phyloP scores from a whole-genome alignment of 2,329 filamentous ascomycete species.

The Ceratocystis cubensis region DNA sequence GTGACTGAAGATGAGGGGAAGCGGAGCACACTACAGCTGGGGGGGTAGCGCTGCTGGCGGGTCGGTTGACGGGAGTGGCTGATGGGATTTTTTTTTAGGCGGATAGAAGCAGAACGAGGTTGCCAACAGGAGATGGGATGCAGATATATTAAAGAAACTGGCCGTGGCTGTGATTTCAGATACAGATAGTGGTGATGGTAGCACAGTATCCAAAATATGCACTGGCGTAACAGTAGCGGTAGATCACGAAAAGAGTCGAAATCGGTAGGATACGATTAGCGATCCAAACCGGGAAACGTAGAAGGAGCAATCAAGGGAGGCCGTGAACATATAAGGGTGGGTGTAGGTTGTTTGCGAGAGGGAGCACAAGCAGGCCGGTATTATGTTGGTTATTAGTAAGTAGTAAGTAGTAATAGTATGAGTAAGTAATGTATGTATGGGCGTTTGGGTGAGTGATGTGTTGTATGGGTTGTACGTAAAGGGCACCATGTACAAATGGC shows the following conservation, averaged over 20 bases:
- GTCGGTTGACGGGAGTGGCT: background rate
- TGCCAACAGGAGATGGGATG: background rate
- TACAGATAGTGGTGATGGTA: background rate
- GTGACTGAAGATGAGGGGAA: background rate
- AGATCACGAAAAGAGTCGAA: background rate
- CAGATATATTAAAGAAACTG: background rate
- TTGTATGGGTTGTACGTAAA: background rate
- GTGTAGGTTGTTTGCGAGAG: background rate
- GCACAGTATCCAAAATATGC: background rate
- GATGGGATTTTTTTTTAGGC: background rate
- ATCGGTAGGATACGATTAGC: slow-evolving; percentile 1
- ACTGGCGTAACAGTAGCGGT: background rate
- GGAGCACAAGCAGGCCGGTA: background rate
- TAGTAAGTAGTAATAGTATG: background rate
- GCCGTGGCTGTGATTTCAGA: background rate
- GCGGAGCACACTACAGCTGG: background rate
- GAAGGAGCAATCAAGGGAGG: background rate
- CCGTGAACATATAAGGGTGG: background rate
- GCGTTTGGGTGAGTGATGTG: background rate
- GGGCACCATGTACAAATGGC: background rate
- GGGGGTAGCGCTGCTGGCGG: background rate
- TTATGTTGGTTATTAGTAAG: slow-evolving; percentile 2
- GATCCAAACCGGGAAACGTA: background rate
- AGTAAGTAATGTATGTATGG: background rate
- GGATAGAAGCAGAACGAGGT: background rate